Evolutionary conservation across 306 rosid species (phyloP), one percentile per base, ranked within the genome.

Genomic region (Medicago arabica): DNA sequence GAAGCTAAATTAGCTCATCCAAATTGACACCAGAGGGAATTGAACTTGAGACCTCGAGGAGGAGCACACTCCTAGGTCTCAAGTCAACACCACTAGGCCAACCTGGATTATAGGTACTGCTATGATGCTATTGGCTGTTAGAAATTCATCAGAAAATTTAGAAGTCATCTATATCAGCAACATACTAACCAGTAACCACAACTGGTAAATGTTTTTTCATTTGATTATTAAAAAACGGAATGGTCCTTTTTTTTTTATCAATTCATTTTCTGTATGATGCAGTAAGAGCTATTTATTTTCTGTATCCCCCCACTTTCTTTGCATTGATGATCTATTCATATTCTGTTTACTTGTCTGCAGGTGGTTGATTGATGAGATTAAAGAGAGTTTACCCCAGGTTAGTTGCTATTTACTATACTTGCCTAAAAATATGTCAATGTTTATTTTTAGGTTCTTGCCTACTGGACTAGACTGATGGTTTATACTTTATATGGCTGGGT

Each of bases 301-400:
- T 81, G 70, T 11, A 44, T 14, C 50, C 50, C 13, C 50, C 50
- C 50, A 12, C 6, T 44, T 44, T 44, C 50, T 60, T 54, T 83
- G 14, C 58, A 67, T 59, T 62, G 51, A 44, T 84, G 16, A 21
- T 80, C 19, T 75, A 68, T 76, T 71, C 12, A 41, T 21, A 55
- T 67, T 71, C 66, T 82, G 69, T 58, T 79, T 41, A 73, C 67
- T 46, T 55, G 71, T 76, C 62, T 75, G 73, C 84, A 95, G 98
- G 84, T 95, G 98, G 98, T 78, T 95, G 91, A 59, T 95, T 85
- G 98, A 90, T 69, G 98, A 95, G 85, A 88, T 95, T 16, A 75
- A 71, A 58, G 98, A 95, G 78, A 95, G 96, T 86, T 84, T 95
- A 81, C 96, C 97, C 43, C 87, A 92, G 93, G 97, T 74, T 86